Conservation (phyloP, 75 land plant genomes). For the Ceratopteris richardii region DNA sequence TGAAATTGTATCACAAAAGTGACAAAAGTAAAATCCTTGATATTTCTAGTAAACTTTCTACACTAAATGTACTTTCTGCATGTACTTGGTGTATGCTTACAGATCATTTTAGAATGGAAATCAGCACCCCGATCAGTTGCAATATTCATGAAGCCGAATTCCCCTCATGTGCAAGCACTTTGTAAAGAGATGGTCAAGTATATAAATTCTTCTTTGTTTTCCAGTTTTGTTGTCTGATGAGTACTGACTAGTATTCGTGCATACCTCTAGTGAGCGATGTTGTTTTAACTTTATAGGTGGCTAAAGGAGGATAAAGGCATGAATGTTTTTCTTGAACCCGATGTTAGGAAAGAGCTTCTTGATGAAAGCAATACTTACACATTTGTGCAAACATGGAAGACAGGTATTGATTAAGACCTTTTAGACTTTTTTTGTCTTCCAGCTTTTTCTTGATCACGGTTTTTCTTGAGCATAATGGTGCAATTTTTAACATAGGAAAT, state of each 20-base stretch:
- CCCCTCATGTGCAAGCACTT: slow-evolving; percentile 48
- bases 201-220: too few species aligned
- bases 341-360: slow-evolving; percentile 64
- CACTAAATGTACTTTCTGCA: not conserved
- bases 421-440: too few species aligned
- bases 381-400: slow-evolving; percentile 79
- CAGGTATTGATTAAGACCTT: slow-evolving; percentile 37
- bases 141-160: slow-evolving; percentile 81
- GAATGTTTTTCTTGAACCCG: slow-evolving; percentile 63
- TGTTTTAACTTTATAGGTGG: slow-evolving; percentile 50
- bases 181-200: slow-evolving; percentile 87
- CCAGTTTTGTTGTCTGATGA: not conserved
- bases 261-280: too few species aligned
- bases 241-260: too few species aligned
- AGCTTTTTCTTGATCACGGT: too few species aligned
- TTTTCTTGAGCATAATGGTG: too few species aligned
- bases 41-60: too few species aligned
- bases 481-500: too few species aligned
- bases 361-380: slow-evolving; percentile 39
- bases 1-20: too few species aligned
- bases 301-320: slow-evolving; percentile 49
- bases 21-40: too few species aligned
- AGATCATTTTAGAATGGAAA: slow-evolving; percentile 92
- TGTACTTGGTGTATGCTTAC: slow-evolving; percentile 8
- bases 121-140: slow-evolving; percentile 77